phyloP scores from a whole-genome alignment of 202 grass and related monocot species.

The Schoenoplectus tabernaemontani region DNA sequence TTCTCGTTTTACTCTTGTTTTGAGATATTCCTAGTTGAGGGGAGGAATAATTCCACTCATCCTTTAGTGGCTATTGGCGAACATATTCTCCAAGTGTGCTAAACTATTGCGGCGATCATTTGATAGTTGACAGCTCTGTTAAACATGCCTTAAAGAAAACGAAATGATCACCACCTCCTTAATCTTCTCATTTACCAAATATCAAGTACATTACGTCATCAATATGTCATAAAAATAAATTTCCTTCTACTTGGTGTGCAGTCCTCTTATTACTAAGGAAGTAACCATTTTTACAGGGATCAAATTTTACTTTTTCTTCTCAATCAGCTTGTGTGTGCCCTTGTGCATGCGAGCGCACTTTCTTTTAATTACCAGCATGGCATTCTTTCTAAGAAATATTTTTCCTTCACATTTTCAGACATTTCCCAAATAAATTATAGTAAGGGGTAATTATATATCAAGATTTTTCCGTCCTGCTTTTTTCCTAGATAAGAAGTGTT shows the following conservation, averaged over 20 bases:
- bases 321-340: too few species aligned
- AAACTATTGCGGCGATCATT: conserved; percentile 57
- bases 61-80: conserved; percentile 55
- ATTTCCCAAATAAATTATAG: background rate
- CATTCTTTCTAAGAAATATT: background rate
- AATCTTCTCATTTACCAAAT: background rate
- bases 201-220: conserved; percentile 4
- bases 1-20: conserved; percentile 37
- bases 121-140: conserved; percentile 70
- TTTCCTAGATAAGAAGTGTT: background rate
- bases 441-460: background rate
- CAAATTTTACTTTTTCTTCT: conserved; percentile 36
- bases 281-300: conserved; percentile 38
- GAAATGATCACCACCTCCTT: conserved; percentile 4
- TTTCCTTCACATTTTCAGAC: background rate
- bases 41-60: conserved; percentile 16
- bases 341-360: too few species aligned
- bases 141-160: conserved; percentile 29
- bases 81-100: conserved; percentile 60
- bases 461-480: background rate
- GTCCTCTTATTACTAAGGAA: conserved; percentile 4
- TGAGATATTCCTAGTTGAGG: conserved; percentile 44
- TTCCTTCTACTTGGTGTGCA: background rate
- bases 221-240: conserved; percentile 7
- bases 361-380: conserved; percentile 17